Conservation (phyloP, 495 filamentous ascomycete genomes). For the Hyaloscypha variabilis region DNA sequence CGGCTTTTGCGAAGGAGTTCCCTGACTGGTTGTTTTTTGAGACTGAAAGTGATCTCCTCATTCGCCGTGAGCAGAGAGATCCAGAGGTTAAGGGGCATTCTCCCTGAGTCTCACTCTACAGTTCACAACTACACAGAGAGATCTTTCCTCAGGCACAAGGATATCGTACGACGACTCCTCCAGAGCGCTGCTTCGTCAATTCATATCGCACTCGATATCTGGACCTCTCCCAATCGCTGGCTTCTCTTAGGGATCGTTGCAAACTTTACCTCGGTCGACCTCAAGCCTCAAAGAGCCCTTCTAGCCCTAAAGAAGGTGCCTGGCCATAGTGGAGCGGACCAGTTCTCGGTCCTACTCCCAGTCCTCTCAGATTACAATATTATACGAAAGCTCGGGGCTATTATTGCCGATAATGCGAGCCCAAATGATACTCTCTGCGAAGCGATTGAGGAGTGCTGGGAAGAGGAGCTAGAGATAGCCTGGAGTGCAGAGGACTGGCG, state of each 20-base stretch:
- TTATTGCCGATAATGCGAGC: background rate
- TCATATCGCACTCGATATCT: background rate
- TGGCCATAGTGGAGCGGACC: conserved; percentile 1
- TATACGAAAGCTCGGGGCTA: conserved; percentile 2
- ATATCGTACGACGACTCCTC: background rate
- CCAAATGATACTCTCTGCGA: background rate
- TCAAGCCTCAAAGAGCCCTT: background rate
- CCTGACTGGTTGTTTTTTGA: no score
- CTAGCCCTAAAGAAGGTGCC: background rate
- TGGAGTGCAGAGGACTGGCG: background rate
- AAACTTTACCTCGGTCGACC: background rate
- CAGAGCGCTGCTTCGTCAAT: background rate
- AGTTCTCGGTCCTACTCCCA: background rate
- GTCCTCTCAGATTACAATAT: background rate
- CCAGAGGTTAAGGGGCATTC: no score
- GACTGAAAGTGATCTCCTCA: no score
- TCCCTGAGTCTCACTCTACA: background rate
- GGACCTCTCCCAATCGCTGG: background rate
- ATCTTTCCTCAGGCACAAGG: background rate
- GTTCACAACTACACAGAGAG: background rate
- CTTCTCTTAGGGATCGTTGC: background rate
- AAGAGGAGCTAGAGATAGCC: background rate
- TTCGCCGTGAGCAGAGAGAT: no score
- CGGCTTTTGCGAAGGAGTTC: no score
- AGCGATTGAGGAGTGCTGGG: background rate